These are phyloP conservation scores for Articulospora tetracladia DNA, from an alignment of 495 filamentous ascomycete species.

Conservation along the genomic window DNA sequence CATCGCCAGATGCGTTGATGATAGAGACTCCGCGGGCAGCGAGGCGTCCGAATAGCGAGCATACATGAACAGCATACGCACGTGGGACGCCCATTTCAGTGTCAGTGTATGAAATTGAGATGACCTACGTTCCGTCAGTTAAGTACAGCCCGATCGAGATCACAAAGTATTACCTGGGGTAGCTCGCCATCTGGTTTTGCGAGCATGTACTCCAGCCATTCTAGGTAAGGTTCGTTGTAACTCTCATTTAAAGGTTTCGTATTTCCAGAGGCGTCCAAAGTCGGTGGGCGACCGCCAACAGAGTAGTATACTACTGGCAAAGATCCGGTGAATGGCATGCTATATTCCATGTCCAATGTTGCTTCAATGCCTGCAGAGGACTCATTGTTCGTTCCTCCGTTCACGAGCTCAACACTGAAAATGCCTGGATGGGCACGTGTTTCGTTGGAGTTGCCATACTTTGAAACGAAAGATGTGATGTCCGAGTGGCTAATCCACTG, in stretches of 20 bases:
- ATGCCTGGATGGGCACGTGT: neutral
- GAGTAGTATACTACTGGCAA: constrained; percentile 1
- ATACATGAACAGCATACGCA: neutral
- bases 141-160: constrained; percentile 32
- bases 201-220: neutral
- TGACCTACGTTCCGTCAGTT: neutral
- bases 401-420: constrained; percentile 2
- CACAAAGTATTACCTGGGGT: neutral
- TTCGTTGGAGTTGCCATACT: neutral
- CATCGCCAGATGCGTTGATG: neutral
- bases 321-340: constrained; percentile 2
- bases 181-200: constrained; percentile 1
- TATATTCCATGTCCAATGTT: constrained; percentile 3
- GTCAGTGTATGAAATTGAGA: constrained; percentile 1
- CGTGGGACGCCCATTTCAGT: neutral
- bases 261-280: neutral
- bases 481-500: neutral
- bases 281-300: neutral
- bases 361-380: neutral
- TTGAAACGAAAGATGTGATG: neutral
- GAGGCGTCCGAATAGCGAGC: constrained; percentile 1
- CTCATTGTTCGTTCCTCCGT: neutral
- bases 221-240: neutral
- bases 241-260: neutral
- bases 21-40: constrained; percentile 1